A percentile compares a stretch with the other conserved stretches of the same genome.
These are phyloP conservation scores for Fusarium sp. DNA, from an alignment of 2,329 filamentous ascomycete genomes.

Conservation along the genomic window DNA sequence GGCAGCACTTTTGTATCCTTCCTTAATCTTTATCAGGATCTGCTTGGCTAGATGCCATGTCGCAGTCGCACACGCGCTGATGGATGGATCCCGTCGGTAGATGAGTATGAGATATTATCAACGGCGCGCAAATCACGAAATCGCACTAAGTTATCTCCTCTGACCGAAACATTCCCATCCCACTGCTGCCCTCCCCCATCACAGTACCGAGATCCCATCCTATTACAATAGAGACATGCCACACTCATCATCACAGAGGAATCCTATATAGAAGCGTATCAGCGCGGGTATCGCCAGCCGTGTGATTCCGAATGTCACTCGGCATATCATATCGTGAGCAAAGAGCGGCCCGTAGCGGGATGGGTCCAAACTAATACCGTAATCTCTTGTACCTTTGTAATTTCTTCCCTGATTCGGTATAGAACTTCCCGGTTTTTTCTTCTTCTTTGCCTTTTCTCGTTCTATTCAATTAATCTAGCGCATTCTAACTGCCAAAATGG, in stretches of 20 bases:
- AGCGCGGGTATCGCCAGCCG: not conserved
- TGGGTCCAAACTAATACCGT: not conserved
- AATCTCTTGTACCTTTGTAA: slow-evolving; percentile 1
- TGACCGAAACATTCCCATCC: not conserved
- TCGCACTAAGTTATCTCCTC: slow-evolving; percentile 9
- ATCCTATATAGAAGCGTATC: not conserved
- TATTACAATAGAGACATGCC: not conserved
- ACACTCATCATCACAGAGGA: not conserved
- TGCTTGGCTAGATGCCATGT: not conserved
- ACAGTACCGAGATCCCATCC: not conserved
- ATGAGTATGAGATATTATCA: not conserved
- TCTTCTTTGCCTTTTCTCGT: not conserved
- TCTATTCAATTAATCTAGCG: not conserved
- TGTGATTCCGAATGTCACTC: slow-evolving; percentile 2
- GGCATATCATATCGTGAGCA: not conserved
- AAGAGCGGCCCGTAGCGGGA: slow-evolving; percentile 15
- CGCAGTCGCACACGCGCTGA: not conserved
- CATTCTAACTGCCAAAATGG: not conserved
- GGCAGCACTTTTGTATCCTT: not conserved
- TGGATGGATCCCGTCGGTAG: not conserved
- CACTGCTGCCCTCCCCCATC: not conserved
- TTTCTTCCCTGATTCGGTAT: not conserved
- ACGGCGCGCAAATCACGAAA: not conserved
- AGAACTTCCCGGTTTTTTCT: not conserved
- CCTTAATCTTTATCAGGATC: not conserved